Evolutionary conservation across 345 rosid genomes (phyloP).

Genomic region (Syzygium grande): DNA sequence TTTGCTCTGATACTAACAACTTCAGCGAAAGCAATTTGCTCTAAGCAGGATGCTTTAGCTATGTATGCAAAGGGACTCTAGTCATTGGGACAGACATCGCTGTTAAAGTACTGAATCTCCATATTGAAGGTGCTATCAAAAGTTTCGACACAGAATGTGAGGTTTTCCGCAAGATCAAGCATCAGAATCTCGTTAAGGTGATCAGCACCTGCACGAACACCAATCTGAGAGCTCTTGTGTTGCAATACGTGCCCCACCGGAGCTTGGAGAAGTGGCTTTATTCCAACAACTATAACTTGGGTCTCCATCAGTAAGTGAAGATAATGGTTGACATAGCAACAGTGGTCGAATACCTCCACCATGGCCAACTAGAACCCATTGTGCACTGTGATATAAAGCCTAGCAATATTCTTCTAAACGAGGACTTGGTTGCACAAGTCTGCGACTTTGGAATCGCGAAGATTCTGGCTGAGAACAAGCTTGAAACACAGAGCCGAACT

Average conservation of each 20-base stretch:
- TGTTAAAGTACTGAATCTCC: slow-evolving; percentile 2
- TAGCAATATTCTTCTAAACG: not conserved
- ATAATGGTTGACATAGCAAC: not conserved
- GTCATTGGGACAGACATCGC: not conserved
- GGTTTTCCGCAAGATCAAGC: not conserved
- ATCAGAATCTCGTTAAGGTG: slow-evolving; percentile 13
- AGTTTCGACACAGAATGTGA: slow-evolving; percentile 13
- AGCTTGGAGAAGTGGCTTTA: slow-evolving; percentile 6
- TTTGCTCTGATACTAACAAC: slow-evolving; percentile 3
- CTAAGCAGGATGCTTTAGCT: slow-evolving; percentile 7
- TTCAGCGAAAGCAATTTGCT: slow-evolving; percentile 2
- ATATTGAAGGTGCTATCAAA: not conserved
- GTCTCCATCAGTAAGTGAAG: not conserved
- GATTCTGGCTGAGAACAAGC: not conserved
- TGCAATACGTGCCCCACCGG: slow-evolving; percentile 6
- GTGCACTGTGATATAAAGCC: slow-evolving; percentile 2
- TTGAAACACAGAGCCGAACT: not conserved
- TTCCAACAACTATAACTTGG: not conserved
- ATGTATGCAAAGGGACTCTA: slow-evolving; percentile 3
- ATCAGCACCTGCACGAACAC: slow-evolving; percentile 3
- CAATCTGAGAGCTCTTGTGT: slow-evolving; percentile 1
- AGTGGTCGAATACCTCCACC: not conserved
- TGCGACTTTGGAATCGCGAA: not conserved
- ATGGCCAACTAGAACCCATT: not conserved
- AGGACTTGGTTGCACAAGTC: not conserved